Base-by-base conservation (phyloP, 1,139 yeast species). In the Scheffersomyces segobiensis region DNA sequence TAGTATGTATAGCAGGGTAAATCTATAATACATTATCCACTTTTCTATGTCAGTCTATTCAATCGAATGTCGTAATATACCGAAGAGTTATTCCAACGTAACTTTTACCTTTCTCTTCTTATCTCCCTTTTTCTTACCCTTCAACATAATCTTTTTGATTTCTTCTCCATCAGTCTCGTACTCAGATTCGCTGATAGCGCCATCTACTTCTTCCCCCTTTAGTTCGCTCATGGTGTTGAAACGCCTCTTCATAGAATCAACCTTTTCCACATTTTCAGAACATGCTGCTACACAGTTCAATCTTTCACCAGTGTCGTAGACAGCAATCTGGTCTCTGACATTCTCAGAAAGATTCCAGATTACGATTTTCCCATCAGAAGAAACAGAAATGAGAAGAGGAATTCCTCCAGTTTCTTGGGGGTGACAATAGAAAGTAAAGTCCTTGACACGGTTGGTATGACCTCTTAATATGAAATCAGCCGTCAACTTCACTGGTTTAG, bases 321-420 rank as follows among this genome's bases (percentile, higher is more conserved):
- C 96, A 0, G 98, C 98, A 22, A 92, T 82, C 72, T 93, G 97
- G 66, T 91, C 97, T 65, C 82, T 82, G 0, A 77, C 68, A 1
- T 63, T 60, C 20, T 64, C 65, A 3, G 76, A 67, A 67, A 93
- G 76, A 69, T 93, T 90, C 97, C 98, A 95, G 2, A 95, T 88
- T 17, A 93, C 97, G 57, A 95, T 87, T 67, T 86, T 89, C 49
- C 99, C 98, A 71, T 95, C 98, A 0, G 98, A 91, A 0, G 97
- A 91, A 14, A 93, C 92, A 2, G 97, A 89, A 1, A 91, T 82
- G 70, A 96, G 76, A 67, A 83, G 88, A 6, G 83, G 81, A 32
- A 70, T 71, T 46, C 66, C 69, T 19, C 67, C 62, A 2, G 79
- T 71, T 55, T 77, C 81, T 1, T 67, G 68, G 0, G 72, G 68